Conservation (phyloP, 805 yeast species). For the Vanderwaltozyma verrucispora region DNA sequence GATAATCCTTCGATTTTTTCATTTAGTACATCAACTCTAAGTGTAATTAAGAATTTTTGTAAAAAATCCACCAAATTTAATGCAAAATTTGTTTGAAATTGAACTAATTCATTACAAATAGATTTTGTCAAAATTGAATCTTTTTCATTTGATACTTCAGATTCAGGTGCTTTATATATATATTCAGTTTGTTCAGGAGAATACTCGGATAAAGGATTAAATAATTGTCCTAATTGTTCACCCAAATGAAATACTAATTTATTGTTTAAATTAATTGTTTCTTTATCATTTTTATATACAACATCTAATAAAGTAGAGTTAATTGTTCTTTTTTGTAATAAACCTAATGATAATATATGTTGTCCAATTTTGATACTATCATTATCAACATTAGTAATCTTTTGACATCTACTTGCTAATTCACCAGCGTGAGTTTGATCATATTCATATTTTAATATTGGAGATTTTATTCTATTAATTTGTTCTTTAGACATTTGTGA, state of each 20-base stretch:
- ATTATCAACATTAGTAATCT: constrained; percentile 42
- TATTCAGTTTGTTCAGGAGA: constrained; percentile 81
- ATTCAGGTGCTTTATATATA: constrained; percentile 52
- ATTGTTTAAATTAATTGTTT: constrained; percentile 56
- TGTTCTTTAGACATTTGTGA: constrained; percentile 37
- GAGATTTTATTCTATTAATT: constrained; percentile 7
- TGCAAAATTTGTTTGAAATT: constrained; percentile 66
- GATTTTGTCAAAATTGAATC: constrained; percentile 12
- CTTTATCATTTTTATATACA: constrained; percentile 48
- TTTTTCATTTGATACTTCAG: constrained; percentile 12
- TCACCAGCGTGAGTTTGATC: constrained; percentile 85
- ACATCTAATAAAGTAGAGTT: constrained; percentile 60
- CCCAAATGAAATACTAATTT: constrained; percentile 69
- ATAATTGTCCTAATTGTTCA: constrained; percentile 75
- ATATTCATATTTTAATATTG: constrained; percentile 32
- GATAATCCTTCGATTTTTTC: constrained; percentile 43
- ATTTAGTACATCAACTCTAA: constrained; percentile 58
- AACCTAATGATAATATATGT: constrained; percentile 54
- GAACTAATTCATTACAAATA: constrained; percentile 55
- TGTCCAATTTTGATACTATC: constrained; percentile 19
- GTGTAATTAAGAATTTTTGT: constrained; percentile 69
- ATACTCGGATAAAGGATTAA: constrained; percentile 84
- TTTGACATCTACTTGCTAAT: constrained; percentile 54
- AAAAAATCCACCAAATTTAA: constrained; percentile 61
- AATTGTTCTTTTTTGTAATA: constrained; percentile 39